Percentiles rank a stretch among this genome's conserved stretches.
phyloP scores from a whole-genome alignment of 345 rosid species.

The Salix arbutifolia region DNA sequence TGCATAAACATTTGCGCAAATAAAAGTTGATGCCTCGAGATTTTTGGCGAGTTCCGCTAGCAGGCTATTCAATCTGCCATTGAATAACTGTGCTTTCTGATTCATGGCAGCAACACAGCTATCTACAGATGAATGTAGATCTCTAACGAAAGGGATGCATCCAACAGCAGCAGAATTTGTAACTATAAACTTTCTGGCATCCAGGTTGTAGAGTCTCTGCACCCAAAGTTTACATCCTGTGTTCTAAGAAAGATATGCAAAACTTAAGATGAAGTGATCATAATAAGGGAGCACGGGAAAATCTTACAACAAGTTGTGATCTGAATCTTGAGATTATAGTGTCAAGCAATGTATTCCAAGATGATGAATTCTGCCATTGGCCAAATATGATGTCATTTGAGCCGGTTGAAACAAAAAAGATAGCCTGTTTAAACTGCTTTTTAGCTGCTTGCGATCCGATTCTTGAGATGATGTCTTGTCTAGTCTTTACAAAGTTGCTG shows the following conservation, averaged over 20 bases:
- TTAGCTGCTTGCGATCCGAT: slow-evolving; percentile 41
- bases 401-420: slow-evolving; percentile 61
- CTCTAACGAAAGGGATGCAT: too few relatives aligned
- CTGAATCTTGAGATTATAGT: background rate
- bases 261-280: too few relatives aligned
- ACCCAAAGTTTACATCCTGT: too few relatives aligned
- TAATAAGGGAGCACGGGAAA: too few relatives aligned
- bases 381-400: slow-evolving; percentile 78
- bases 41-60: background rate
- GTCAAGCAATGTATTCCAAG: background rate
- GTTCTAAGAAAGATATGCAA: too few relatives aligned
- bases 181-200: too few relatives aligned
- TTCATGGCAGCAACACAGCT: background rate
- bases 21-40: background rate
- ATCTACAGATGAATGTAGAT: too few relatives aligned
- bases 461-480: slow-evolving; percentile 38
- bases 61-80: background rate
- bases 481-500: slow-evolving; percentile 50
- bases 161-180: too few relatives aligned
- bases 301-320: slow-evolving; percentile 51
- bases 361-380: slow-evolving; percentile 21
- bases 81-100: background rate
- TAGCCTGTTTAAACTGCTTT: slow-evolving; percentile 29
- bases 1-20: background rate
- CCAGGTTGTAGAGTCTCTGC: too few relatives aligned